A percentile compares a stretch with the other conserved stretches of the same genome.
Evolutionary conservation across 345 rosid species (phyloP).

Genomic region (Brassica carinata): DNA sequence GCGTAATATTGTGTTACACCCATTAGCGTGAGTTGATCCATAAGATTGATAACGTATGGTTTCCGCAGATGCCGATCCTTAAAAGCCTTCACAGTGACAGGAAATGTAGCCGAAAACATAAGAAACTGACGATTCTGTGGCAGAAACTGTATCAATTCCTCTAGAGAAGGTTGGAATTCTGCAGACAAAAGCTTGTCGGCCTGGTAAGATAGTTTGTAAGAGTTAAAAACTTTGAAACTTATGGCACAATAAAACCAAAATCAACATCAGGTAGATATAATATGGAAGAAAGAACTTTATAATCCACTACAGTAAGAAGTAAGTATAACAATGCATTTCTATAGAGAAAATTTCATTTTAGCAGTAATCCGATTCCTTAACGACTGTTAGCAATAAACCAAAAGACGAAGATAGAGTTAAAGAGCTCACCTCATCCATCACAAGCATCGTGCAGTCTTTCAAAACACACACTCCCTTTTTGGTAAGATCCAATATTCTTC

Average conservation of each 20-base stretch:
- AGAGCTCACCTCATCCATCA: constrained; percentile 86
- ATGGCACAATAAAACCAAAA: constrained; percentile 14
- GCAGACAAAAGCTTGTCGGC: constrained; percentile 57
- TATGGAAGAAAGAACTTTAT: background rate
- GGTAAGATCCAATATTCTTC: constrained; percentile 91
- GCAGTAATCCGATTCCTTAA: background rate
- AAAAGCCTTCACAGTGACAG: constrained; percentile 97
- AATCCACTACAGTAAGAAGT: background rate
- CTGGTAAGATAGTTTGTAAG: constrained; percentile 14
- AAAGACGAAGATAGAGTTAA: background rate
- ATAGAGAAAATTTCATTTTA: background rate
- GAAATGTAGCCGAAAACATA: constrained; percentile 98
- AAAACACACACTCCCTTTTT: constrained; percentile 87
- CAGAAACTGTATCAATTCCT: constrained; percentile 88
- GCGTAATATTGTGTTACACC: constrained; percentile 98
- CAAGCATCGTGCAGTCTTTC: constrained; percentile 94
- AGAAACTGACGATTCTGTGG: constrained; percentile 80
- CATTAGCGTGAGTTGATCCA: constrained; percentile 98
- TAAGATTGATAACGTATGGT: constrained; percentile 92
- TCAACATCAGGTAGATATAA: background rate
- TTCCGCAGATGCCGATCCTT: constrained; percentile 82
- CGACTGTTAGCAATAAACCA: background rate
- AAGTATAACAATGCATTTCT: background rate
- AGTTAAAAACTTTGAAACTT: constrained; percentile 20
- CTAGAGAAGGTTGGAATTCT: constrained; percentile 94